A percentile compares a stretch with the other conserved stretches of the same genome.
phyloP scores from a whole-genome alignment of 2,329 filamentous ascomycete species.

The Chaetomiaceae sp. region DNA sequence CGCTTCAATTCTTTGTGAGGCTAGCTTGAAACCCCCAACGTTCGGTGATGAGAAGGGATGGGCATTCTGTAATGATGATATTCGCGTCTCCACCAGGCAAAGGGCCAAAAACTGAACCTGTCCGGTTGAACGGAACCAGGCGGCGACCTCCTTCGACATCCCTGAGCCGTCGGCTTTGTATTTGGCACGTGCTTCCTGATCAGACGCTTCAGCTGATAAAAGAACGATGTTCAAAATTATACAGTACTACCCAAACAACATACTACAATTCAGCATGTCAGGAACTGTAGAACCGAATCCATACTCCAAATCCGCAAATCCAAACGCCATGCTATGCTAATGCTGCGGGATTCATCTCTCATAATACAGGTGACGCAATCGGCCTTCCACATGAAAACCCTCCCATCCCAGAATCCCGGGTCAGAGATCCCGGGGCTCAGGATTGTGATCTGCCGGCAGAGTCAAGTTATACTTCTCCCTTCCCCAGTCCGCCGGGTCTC shows the following conservation, averaged over 20 bases:
- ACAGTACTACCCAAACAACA: too few relatives aligned
- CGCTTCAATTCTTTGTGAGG: not conserved
- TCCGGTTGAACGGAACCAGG: not conserved
- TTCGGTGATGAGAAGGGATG: not conserved
- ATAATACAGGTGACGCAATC: not conserved
- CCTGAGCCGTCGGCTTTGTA: too few relatives aligned
- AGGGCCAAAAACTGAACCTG: not conserved
- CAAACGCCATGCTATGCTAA: conserved; percentile 10
- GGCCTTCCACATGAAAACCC: not conserved
- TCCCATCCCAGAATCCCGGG: not conserved
- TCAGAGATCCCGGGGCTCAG: conserved; percentile 13
- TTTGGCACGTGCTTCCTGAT: too few relatives aligned
- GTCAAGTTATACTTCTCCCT: conserved; percentile 44
- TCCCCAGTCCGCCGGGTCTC: conserved; percentile 65
- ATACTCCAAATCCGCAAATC: not conserved
- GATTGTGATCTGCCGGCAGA: conserved; percentile 32
- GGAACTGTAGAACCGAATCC: too few relatives aligned
- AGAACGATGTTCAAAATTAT: too few relatives aligned
- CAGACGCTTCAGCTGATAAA: too few relatives aligned
- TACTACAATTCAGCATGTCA: too few relatives aligned
- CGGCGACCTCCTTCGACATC: not conserved
- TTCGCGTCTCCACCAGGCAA: not conserved
- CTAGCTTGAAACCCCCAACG: not conserved
- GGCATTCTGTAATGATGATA: not conserved
- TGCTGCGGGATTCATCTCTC: not conserved